A percentile compares a stretch with the other conserved stretches of the same genome.
phyloP scores from a whole-genome alignment of 768 basidiomycete species.

The Mrakia gelida region DNA sequence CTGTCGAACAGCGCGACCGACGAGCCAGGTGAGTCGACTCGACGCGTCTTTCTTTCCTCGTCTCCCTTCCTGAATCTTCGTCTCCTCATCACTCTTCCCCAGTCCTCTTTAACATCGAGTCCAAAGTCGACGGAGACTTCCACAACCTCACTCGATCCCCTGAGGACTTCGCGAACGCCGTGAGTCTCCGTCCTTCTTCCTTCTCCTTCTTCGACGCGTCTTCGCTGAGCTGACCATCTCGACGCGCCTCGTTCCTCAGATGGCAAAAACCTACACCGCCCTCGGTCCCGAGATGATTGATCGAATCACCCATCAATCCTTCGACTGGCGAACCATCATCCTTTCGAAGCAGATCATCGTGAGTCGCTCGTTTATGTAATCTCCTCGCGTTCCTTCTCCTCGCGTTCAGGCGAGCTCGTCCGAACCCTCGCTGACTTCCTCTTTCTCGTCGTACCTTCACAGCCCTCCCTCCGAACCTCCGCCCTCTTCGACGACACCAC shows the following conservation, averaged over 20 bases:
- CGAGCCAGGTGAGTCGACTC: conserved; percentile 41
- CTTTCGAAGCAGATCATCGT: conserved; percentile 49
- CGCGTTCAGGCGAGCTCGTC: too few relatives aligned
- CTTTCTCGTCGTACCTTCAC: conserved; percentile 31
- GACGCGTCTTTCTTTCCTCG: background rate
- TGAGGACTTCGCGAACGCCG: conserved; percentile 40
- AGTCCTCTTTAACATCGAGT: conserved; percentile 70
- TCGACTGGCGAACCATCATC: conserved; percentile 54
- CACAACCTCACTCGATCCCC: conserved; percentile 38
- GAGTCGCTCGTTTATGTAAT: too few relatives aligned
- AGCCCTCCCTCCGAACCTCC: conserved; percentile 56
- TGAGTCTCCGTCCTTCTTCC: background rate
- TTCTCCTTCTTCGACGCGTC: background rate
- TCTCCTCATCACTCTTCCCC: conserved; percentile 22
- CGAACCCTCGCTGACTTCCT: background rate
- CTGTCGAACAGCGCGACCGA: conserved; percentile 52
- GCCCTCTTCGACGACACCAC: conserved; percentile 50
- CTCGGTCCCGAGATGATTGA: conserved; percentile 31
- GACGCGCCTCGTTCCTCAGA: background rate
- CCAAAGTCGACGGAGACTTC: conserved; percentile 39
- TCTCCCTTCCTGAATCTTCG: background rate
- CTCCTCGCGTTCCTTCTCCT: too few relatives aligned
- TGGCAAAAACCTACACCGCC: background rate
- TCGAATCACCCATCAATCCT: conserved; percentile 49
- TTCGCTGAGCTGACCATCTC: background rate